These are phyloP conservation scores for Claviceps spartinae DNA, from an alignment of 2,329 filamentous ascomycete genomes.

Conservation along the genomic window DNA sequence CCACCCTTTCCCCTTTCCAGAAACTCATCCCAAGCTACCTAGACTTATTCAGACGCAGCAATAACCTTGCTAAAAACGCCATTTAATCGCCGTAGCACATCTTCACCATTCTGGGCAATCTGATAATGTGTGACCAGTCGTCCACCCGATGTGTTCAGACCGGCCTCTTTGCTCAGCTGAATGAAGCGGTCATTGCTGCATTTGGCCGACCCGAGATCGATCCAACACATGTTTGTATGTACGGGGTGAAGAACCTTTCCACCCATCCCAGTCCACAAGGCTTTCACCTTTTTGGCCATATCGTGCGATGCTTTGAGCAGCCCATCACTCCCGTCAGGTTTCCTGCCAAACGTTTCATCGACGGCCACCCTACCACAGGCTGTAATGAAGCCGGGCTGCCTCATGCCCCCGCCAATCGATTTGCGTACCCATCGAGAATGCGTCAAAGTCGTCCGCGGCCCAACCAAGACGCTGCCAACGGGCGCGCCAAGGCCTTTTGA, in stretches of 20 bases:
- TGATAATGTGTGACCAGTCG: slow-evolving; percentile 41
- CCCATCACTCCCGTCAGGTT: slow-evolving; percentile 32
- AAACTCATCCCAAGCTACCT: neutral
- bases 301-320: slow-evolving; percentile 46
- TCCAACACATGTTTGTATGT: slow-evolving; percentile 88
- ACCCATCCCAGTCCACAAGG: slow-evolving; percentile 56
- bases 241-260: slow-evolving; percentile 56
- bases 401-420: slow-evolving; percentile 59
- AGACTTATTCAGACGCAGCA: slow-evolving; percentile 6
- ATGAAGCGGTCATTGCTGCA: slow-evolving; percentile 25
- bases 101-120: slow-evolving; percentile 46
- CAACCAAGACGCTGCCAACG: slow-evolving; percentile 62
- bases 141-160: slow-evolving; percentile 26
- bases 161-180: slow-evolving; percentile 26
- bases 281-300: slow-evolving; percentile 50
- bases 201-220: slow-evolving; percentile 53
- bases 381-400: slow-evolving; percentile 60
- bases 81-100: slow-evolving; percentile 44
- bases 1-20: too few species aligned
- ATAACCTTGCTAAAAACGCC: slow-evolving; percentile 34
- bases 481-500: slow-evolving; percentile 74
- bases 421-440: slow-evolving; percentile 42
- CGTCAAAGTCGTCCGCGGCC: slow-evolving; percentile 22
- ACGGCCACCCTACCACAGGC: slow-evolving; percentile 60
- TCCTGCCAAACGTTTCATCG: slow-evolving; percentile 28